Conservation (phyloP, 148 eudicot species). For the Chenopodium album region DNA sequence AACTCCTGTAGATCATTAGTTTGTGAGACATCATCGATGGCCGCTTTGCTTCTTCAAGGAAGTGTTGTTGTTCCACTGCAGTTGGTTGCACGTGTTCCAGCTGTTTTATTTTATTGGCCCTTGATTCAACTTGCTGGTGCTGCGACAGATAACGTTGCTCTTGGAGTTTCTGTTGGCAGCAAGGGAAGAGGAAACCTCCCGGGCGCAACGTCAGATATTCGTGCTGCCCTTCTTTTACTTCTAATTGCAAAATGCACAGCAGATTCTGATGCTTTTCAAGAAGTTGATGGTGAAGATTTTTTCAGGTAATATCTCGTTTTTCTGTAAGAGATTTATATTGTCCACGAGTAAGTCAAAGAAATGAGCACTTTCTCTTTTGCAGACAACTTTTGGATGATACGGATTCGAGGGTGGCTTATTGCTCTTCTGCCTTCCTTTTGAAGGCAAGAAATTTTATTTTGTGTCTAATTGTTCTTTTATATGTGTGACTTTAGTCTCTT, state of each 20-base stretch:
- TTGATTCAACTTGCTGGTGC: constrained; percentile 97
- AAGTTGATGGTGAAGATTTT: constrained; percentile 91
- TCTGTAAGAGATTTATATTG: neutral
- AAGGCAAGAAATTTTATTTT: constrained; percentile 51
- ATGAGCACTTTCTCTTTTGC: constrained; percentile 24
- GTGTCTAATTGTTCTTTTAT: constrained; percentile 5
- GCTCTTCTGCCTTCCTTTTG: constrained; percentile 90
- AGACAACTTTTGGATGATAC: constrained; percentile 95
- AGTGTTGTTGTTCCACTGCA: constrained; percentile 94
- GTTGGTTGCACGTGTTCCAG: constrained; percentile 91
- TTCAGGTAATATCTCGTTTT: constrained; percentile 51
- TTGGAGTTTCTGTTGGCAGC: constrained; percentile 99
- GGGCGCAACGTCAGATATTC: constrained; percentile 96
- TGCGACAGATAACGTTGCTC: constrained; percentile 92
- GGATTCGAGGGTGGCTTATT: constrained; percentile 97
- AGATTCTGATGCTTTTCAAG: constrained; percentile 83
- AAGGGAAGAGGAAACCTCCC: constrained; percentile 96
- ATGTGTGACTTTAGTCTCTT: neutral
- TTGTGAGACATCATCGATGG: constrained; percentile 89
- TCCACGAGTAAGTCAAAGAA: neutral
- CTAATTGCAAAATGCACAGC: constrained; percentile 97
- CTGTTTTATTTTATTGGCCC: constrained; percentile 93
- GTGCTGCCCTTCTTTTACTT: constrained; percentile 96
- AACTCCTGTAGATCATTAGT: constrained; percentile 40
- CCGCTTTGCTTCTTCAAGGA: constrained; percentile 88